These are phyloP conservation scores for Geranium incanum DNA, from an alignment of 441 rosid genomes.

Conservation along the genomic window DNA sequence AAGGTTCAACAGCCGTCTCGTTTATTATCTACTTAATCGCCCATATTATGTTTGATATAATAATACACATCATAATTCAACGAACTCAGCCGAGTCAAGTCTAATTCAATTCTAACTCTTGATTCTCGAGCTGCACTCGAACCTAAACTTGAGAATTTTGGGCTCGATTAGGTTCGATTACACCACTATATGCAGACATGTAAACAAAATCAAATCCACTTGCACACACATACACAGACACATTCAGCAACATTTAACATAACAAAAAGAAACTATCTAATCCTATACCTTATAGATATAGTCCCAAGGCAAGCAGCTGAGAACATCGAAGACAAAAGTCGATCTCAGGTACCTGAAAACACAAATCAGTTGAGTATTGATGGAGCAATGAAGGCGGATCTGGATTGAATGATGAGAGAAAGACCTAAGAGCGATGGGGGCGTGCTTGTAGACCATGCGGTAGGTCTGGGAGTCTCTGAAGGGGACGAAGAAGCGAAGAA, in stretches of 20 bases:
- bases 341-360: slow-evolving; percentile 69
- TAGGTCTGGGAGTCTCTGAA: slow-evolving; percentile 64
- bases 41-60: too few relatives aligned
- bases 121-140: too few relatives aligned
- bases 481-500: slow-evolving; percentile 61
- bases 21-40: too few relatives aligned
- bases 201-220: not conserved
- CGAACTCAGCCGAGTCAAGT: too few relatives aligned
- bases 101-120: too few relatives aligned
- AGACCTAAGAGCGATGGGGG: slow-evolving; percentile 66
- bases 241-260: not conserved
- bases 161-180: too few relatives aligned
- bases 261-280: not conserved
- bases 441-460: slow-evolving; percentile 49
- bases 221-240: not conserved
- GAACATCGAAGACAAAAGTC: slow-evolving; percentile 59
- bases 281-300: slow-evolving; percentile 61
- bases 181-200: too few relatives aligned
- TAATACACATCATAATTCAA: too few relatives aligned
- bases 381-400: not conserved
- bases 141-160: too few relatives aligned
- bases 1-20: too few relatives aligned
- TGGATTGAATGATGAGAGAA: slow-evolving; percentile 1
- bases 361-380: not conserved
- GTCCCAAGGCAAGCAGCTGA: slow-evolving; percentile 93